Evolutionary conservation across 768 basidiomycete genomes (phyloP), one percentile per base, ranked within the genome.

Genomic region (Naganishia randhawae): DNA sequence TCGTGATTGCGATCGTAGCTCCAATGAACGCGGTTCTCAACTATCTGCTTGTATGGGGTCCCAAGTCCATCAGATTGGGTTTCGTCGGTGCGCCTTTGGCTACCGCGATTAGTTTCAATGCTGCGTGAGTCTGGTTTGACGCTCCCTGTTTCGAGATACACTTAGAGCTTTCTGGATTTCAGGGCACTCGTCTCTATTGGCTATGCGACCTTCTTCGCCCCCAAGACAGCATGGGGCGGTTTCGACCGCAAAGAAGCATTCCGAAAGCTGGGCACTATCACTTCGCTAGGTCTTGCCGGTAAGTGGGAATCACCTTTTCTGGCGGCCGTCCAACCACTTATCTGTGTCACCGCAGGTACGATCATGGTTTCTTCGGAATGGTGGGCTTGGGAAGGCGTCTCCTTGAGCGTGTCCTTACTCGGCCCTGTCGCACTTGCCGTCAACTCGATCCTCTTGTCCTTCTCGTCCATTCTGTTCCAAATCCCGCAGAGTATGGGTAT

Each of bases 341-440:
- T 37, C 27, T 27, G n/a, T n/a, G n/a, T n/a, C n/a, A 35, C 33
- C 25, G 48, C 69, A 84, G 87, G 87, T 0, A 91, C 78, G 0
- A 77, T 79, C 69, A 76, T 77, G 76, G 76, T 79, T 3, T 91
- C 90, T 0, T 87, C 86, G 3, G 95, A 96, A 79, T 98, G 94
- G 95, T 97, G 94, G 92, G 88, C 89, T 42, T 95, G 95, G 95
- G 93, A 96, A 80, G 84, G 92, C 7, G 80, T 89, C 35, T 88
- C 87, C 27, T 72, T 73, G 55, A 63, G 77, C 17, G 75, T 75
- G 2, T 75, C 73, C 31, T 53, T 89, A 50, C 80, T 96, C 0
- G 91, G 94, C 0, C 87, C 94, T 1, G 84, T 86, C 6, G 82
- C 85, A 8, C 85, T 99, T 2, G 96, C 96, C 0, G 86, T 91